Evolutionary conservation across 2,329 filamentous ascomycete genomes (phyloP).

Genomic region (Chaetomium sp.): DNA sequence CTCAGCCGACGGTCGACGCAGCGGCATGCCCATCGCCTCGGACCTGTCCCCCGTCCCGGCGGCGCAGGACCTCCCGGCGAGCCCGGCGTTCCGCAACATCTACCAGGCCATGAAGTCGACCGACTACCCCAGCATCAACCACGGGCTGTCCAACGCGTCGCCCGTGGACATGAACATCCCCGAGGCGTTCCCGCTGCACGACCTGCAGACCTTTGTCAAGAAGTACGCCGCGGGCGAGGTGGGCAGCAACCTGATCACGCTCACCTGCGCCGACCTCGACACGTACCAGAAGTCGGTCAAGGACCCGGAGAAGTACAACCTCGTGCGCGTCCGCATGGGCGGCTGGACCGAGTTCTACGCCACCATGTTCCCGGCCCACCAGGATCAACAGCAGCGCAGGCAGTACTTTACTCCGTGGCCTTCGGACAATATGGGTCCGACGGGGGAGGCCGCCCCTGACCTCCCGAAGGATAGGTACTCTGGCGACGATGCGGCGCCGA

Average conservation of each 20-base stretch:
- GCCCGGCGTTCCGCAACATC: neutral
- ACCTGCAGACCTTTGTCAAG: neutral
- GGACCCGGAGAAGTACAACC: conserved; percentile 5
- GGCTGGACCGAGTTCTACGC: conserved; percentile 7
- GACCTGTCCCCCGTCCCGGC: conserved; percentile 1
- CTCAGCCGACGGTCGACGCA: conserved; percentile 1
- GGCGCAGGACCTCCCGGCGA: neutral
- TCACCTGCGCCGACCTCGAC: neutral
- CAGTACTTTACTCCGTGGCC: neutral
- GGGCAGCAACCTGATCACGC: neutral
- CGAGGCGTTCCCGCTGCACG: neutral
- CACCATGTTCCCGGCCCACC: conserved; percentile 4
- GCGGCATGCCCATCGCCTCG: conserved; percentile 9
- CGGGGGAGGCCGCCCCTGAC: neutral
- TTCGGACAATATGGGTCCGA: neutral
- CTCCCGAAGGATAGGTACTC: neutral
- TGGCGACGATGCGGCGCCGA: neutral
- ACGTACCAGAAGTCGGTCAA: neutral
- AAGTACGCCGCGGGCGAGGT: neutral
- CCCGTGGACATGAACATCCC: neutral
- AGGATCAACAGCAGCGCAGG: neutral
- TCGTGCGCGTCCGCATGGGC: conserved; percentile 1
- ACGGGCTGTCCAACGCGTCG: neutral
- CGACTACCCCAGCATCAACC: neutral
- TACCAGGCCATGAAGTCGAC: neutral